These are phyloP conservation scores for Globisporangium okanoganense DNA, from an alignment of 352 stramenopile species.

Conservation along the genomic window DNA sequence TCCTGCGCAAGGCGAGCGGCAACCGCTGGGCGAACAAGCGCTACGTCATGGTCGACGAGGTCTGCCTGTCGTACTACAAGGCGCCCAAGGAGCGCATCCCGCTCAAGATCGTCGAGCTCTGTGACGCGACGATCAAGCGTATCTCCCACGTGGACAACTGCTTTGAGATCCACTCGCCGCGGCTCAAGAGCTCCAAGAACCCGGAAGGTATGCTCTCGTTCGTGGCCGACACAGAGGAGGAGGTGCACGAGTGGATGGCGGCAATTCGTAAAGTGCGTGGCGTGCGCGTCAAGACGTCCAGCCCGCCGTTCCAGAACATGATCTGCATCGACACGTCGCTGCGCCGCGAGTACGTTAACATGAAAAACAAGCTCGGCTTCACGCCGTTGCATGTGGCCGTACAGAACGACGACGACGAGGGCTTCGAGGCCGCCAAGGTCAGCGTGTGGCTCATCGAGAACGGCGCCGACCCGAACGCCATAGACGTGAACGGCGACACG, in stretches of 20 bases:
- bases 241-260: constrained; percentile 86
- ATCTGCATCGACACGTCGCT: constrained; percentile 84
- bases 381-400: constrained; percentile 75
- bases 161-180: constrained; percentile 83
- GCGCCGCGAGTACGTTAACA: constrained; percentile 82
- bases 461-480: constrained; percentile 69
- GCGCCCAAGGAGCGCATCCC: constrained; percentile 79
- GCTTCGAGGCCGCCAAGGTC: constrained; percentile 86
- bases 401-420: constrained; percentile 87
- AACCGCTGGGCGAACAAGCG: constrained; percentile 83
- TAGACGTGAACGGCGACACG: constrained; percentile 81
- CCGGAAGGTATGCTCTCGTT: constrained; percentile 80
- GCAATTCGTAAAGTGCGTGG: constrained; percentile 82
- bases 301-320: constrained; percentile 81
- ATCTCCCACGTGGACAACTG: constrained; percentile 82
- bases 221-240: constrained; percentile 75
- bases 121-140: constrained; percentile 76
- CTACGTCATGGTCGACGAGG: constrained; percentile 85
- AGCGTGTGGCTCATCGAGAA: constrained; percentile 88
- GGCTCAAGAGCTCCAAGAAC: constrained; percentile 84
- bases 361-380: constrained; percentile 85
- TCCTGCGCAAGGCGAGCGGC: constrained; percentile 77
- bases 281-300: constrained; percentile 70
- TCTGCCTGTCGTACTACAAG: constrained; percentile 86
- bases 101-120: constrained; percentile 81